phyloP scores from a whole-genome alignment of 352 stramenopile species.

The Plasmopara muralis region DNA sequence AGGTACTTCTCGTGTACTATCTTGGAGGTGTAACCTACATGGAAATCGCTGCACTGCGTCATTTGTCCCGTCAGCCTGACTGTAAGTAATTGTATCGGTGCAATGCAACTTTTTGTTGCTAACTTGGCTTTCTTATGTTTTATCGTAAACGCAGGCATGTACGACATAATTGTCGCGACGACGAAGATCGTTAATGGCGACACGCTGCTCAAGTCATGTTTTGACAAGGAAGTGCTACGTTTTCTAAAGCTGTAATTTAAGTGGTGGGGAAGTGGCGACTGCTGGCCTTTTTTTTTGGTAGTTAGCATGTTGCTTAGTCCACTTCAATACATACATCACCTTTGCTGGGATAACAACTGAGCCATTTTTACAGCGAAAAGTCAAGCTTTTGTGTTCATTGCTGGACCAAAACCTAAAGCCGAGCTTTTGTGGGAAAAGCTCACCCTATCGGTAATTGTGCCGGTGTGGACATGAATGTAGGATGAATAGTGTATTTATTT shows the following conservation, averaged over 20 bases:
- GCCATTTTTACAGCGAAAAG: too few species aligned
- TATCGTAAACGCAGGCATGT: slow-evolving; percentile 41
- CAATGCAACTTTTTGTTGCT: background rate
- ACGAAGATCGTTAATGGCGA: slow-evolving; percentile 90
- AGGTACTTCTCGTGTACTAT: slow-evolving; percentile 95
- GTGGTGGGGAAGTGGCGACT: background rate
- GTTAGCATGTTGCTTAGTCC: too few species aligned
- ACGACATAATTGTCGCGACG: slow-evolving; percentile 90
- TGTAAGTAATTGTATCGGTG: slow-evolving; percentile 59
- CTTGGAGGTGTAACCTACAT: slow-evolving; percentile 95
- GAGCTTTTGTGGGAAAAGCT: too few species aligned
- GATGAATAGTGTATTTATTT: too few species aligned
- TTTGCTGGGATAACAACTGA: too few species aligned
- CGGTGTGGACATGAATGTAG: too few species aligned
- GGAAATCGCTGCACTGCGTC: slow-evolving; percentile 94
- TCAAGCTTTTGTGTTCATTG: too few species aligned
- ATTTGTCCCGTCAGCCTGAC: slow-evolving; percentile 87
- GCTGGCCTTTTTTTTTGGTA: too few species aligned
- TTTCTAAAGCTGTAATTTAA: slow-evolving; percentile 57
- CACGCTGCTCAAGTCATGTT: slow-evolving; percentile 80
- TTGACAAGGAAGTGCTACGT: slow-evolving; percentile 75
- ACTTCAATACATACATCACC: too few species aligned
- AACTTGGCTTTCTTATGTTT: slow-evolving; percentile 6
- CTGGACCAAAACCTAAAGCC: too few species aligned
- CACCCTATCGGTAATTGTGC: too few species aligned